Percentiles rank a stretch among this genome's conserved stretches.
These are phyloP conservation scores for Usnea hakonensis DNA, from an alignment of 495 filamentous ascomycete species.

Conservation along the genomic window DNA sequence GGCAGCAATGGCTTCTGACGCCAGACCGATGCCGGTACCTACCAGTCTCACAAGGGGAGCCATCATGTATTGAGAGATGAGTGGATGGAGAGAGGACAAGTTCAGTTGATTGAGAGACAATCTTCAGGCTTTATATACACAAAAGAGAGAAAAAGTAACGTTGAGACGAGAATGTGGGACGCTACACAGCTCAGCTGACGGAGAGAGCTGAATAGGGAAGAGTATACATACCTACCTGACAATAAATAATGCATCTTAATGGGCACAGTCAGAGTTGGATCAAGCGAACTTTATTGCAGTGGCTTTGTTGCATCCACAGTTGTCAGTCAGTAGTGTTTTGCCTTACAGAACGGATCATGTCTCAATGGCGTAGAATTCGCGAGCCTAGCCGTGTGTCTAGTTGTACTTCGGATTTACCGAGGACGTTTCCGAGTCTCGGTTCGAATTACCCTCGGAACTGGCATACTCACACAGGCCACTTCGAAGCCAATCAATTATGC, in stretches of 20 bases:
- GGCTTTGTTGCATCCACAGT: not conserved
- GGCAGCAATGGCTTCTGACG: conserved; percentile 11
- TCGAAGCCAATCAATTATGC: too few relatives aligned
- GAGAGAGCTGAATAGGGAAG: not conserved
- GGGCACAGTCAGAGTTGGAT: too few relatives aligned
- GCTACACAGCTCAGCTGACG: too few relatives aligned
- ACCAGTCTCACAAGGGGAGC: conserved; percentile 9
- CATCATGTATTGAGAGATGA: not conserved
- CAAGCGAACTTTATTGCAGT: too few relatives aligned
- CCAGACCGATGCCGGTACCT: conserved; percentile 14
- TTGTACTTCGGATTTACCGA: too few relatives aligned
- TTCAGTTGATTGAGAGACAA: not conserved
- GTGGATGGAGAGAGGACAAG: not conserved
- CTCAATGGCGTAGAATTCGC: not conserved
- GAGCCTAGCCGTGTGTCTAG: not conserved
- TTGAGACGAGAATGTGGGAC: too few relatives aligned
- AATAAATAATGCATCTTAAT: not conserved
- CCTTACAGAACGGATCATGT: too few relatives aligned
- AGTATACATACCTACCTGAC: not conserved
- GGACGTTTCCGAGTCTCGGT: too few relatives aligned
- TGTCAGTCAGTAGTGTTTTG: too few relatives aligned
- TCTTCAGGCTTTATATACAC: not conserved
- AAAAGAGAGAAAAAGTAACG: not conserved
- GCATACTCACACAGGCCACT: too few relatives aligned
- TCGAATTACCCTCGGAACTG: too few relatives aligned